Evolutionary conservation across 306 rosid species (phyloP).

Genomic region (Ziziphus jujuba): DNA sequence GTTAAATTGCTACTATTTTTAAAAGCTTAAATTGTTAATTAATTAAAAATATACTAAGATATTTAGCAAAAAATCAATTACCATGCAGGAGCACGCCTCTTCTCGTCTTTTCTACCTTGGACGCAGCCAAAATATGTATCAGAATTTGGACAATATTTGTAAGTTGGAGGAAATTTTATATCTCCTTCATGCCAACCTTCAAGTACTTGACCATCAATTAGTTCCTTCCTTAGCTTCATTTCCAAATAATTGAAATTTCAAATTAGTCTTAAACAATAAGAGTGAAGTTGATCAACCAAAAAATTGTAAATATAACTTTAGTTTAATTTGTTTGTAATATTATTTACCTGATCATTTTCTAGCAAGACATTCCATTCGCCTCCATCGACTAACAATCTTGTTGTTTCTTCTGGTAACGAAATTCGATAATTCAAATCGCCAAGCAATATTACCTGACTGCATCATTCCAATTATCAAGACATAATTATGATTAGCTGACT

Average conservation of each 20-base stretch:
- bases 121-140: conserved; percentile 60
- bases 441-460: conserved; percentile 75
- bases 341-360: conserved; percentile 75
- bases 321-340: no score
- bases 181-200: conserved; percentile 81
- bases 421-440: conserved; percentile 91
- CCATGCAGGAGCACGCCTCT: conserved; percentile 89
- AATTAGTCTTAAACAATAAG: not conserved
- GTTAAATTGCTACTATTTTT: no score
- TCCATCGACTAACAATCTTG: conserved; percentile 53
- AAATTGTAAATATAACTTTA: no score
- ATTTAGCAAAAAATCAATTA: conserved; percentile 17
- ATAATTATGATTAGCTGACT: conserved; percentile 4
- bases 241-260: conserved; percentile 1
- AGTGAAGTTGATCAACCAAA: no score
- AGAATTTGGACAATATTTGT: conserved; percentile 76
- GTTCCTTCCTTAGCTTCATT: conserved; percentile 73
- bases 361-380: conserved; percentile 61
- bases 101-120: conserved; percentile 45
- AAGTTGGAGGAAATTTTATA: conserved; percentile 79
- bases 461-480: not conserved
- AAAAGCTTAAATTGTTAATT: no score
- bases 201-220: conserved; percentile 50
- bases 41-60: no score
- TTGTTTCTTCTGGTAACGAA: conserved; percentile 70